A percentile compares a stretch with the other conserved stretches of the same genome.
phyloP scores from a whole-genome alignment of 371 early-diverging fungal genomes.

The Chytridium lagenaria region DNA sequence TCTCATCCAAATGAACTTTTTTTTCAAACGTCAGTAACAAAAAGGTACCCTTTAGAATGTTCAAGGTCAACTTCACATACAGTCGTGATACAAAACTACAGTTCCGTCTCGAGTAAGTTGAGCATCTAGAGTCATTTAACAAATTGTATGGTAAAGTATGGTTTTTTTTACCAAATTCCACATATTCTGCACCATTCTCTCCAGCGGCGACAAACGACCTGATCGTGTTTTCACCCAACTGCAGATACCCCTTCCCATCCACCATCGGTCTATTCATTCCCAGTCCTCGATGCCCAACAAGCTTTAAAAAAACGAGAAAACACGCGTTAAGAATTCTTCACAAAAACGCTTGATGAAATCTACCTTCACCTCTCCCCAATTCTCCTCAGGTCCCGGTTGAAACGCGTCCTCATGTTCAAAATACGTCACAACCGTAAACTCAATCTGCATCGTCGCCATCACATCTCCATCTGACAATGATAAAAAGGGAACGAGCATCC shows the following conservation, averaged over 20 bases:
- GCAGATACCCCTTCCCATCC: slow-evolving; percentile 51
- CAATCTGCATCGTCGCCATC: slow-evolving; percentile 10
- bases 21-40: no score
- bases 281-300: slow-evolving; percentile 15
- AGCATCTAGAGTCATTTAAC: slow-evolving; percentile 5
- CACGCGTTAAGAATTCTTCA: neutral
- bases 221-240: slow-evolving; percentile 94
- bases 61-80: slow-evolving; percentile 48
- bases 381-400: neutral
- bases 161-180: slow-evolving; percentile 88
- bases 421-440: slow-evolving; percentile 14
- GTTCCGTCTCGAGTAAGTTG: slow-evolving; percentile 85
- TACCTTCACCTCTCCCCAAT: slow-evolving; percentile 3
- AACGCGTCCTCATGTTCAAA: slow-evolving; percentile 22
- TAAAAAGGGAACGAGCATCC: neutral
- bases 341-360: neutral
- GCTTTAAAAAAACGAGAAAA: neutral
- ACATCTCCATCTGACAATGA: slow-evolving; percentile 3
- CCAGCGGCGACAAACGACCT: slow-evolving; percentile 89
- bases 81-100: slow-evolving; percentile 96
- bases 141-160: slow-evolving; percentile 16
- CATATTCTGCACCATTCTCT: slow-evolving; percentile 84
- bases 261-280: slow-evolving; percentile 19
- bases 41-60: neutral
- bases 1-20: slow-evolving; percentile 55